phyloP scores from a whole-genome alignment of 441 rosid genomes.

The Euphorbia neoarborescens region DNA sequence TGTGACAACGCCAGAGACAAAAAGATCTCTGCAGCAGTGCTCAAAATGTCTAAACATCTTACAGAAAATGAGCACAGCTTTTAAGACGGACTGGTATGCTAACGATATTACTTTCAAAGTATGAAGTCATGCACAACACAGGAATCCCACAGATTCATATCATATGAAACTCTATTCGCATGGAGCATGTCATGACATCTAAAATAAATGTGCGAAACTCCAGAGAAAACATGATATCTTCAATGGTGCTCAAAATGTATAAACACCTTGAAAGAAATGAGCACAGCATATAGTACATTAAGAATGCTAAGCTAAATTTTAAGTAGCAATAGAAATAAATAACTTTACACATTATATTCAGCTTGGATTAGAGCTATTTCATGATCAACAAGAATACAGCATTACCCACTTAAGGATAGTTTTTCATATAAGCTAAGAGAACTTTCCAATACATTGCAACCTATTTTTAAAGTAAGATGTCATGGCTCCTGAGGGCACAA shows the following conservation, averaged over 20 bases:
- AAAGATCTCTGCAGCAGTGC: not conserved
- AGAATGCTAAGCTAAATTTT: not conserved
- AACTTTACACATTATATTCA: not conserved
- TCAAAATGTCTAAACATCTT: not conserved
- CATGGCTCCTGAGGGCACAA: not conserved
- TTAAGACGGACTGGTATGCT: not conserved
- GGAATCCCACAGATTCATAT: slow-evolving; percentile 14
- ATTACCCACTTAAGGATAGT: not conserved
- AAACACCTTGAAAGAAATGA: not conserved
- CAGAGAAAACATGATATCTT: not conserved
- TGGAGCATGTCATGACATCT: not conserved
- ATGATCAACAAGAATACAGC: not conserved
- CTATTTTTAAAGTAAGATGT: not conserved
- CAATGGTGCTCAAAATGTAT: not conserved
- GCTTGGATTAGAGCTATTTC: not conserved
- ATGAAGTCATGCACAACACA: not conserved
- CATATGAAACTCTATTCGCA: not conserved
- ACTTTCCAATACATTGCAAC: not conserved
- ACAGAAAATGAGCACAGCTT: not conserved
- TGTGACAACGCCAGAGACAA: not conserved
- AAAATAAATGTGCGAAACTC: not conserved
- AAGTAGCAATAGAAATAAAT: not conserved
- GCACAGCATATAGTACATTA: not conserved
- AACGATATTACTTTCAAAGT: not conserved
- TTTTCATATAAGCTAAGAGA: not conserved